Base-by-base conservation (phyloP, 1,284 basidiomycete genomes). In the Austropuccinia psidii region DNA sequence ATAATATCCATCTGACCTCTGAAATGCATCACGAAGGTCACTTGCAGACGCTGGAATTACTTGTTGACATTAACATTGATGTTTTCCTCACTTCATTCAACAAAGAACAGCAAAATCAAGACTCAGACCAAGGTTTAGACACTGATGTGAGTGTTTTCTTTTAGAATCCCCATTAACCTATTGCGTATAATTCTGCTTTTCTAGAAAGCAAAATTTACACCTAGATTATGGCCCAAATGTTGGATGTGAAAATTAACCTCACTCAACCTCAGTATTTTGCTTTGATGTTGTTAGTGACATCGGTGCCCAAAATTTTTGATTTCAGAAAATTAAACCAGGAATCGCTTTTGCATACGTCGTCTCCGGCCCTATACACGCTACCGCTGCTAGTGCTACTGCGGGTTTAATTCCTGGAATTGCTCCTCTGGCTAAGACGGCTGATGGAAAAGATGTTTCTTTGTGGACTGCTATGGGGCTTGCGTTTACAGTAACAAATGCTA, bases 261-360 rank as follows among this genome's bases (percentile, higher is more conserved):
- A 97, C 94, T 0, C 90, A 98, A 80, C 82, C 85, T n/a, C 96
- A 98, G 81, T 98, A 96, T 80, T 83, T 84, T 54, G 84, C 92
- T 55, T 82, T 97, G 35, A 85, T 97, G 77, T 83, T 82, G 31
- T 81, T 98, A 0, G 85, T 86, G 0, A 86, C 87, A 77, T 87
- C 90, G 0, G 87, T 98, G 58, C 90, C 91, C 5, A 84, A 86
- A 55, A 87, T 93, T 0, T 81, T 86, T 35, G 80, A 80, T 1
- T 77, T 79, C 29, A 79, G 80, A 8, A 80, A 81, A 49, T 57
- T 74, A 29, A 54, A 66, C 41, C 31, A 55, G 39, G 54, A 66
- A 15, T 37, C 50, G 43, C n/a, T n/a, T n/a, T n/a, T n/a, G n/a
- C n/a, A n/a, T n/a, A n/a, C n/a, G n/a, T n/a, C n/a, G n/a, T n/a